phyloP scores from a whole-genome alignment of 176 grass and related monocot species.

The Tillandsia leiboldiana region DNA sequence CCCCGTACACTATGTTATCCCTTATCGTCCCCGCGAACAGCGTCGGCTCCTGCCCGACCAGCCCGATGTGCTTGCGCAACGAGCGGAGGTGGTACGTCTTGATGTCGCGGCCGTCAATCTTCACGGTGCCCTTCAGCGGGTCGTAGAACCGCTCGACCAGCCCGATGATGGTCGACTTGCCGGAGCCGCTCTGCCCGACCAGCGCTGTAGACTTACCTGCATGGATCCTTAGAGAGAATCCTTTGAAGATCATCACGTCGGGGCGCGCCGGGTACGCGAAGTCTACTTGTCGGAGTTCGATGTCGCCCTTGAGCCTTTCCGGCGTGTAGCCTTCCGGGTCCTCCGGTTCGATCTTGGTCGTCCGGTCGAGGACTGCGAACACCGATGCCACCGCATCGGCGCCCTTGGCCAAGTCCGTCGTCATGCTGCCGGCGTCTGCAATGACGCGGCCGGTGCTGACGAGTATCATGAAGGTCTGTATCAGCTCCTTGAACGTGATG shows the following conservation, averaged over 20 bases:
- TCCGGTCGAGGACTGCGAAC: slow-evolving; percentile 71
- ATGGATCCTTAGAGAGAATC: slow-evolving; percentile 75
- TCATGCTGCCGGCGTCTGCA: slow-evolving; percentile 94
- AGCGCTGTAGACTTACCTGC: slow-evolving; percentile 80
- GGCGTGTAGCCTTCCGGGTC: slow-evolving; percentile 48
- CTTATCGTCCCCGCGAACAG: slow-evolving; percentile 72
- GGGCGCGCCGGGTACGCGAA: slow-evolving; percentile 72
- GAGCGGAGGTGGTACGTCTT: slow-evolving; percentile 60
- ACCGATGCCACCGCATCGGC: slow-evolving; percentile 77
- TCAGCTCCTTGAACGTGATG: slow-evolving; percentile 67
- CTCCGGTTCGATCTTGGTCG: slow-evolving; percentile 70
- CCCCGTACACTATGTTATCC: slow-evolving; percentile 75
- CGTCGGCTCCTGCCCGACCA: slow-evolving; percentile 96
- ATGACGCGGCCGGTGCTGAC: slow-evolving; percentile 93
- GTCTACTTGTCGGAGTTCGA: slow-evolving; percentile 69
- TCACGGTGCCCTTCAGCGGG: slow-evolving; percentile 55
- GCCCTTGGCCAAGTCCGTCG: slow-evolving; percentile 90
- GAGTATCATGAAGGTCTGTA: slow-evolving; percentile 97
- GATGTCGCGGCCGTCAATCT: slow-evolving; percentile 65
- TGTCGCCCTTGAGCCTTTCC: slow-evolving; percentile 52
- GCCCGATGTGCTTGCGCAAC: slow-evolving; percentile 62
- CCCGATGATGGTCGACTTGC: slow-evolving; percentile 91
- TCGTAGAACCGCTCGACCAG: slow-evolving; percentile 96
- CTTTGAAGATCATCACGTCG: slow-evolving; percentile 71
- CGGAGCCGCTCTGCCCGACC: slow-evolving; percentile 91